These are phyloP conservation scores for Macroventuria anomochaeta DNA, from an alignment of 2,329 filamentous ascomycete species.

Conservation along the genomic window DNA sequence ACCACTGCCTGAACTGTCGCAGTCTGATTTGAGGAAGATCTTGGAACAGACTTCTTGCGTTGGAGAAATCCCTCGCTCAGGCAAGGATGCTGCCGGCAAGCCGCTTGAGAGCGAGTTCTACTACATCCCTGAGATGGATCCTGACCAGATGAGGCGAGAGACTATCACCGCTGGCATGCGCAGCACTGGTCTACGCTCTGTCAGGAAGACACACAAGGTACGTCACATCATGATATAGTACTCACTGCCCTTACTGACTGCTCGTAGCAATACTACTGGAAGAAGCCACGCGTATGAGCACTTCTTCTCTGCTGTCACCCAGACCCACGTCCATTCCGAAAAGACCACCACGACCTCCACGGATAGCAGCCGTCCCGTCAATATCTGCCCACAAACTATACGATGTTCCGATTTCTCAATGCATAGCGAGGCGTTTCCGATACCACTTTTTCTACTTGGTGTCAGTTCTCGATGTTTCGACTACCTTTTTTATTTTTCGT, in stretches of 20 bases:
- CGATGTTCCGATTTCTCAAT: constrained; percentile 25
- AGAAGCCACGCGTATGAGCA: constrained; percentile 59
- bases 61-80: constrained; percentile 85
- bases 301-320: background rate
- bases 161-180: constrained; percentile 85
- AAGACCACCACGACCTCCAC: background rate
- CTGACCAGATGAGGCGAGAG: constrained; percentile 76
- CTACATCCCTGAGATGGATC: constrained; percentile 87
- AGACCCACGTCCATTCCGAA: background rate
- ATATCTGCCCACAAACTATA: constrained; percentile 7
- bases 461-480: constrained; percentile 18
- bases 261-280: constrained; percentile 73
- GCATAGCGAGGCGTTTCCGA: constrained; percentile 50
- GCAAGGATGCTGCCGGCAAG: constrained; percentile 96
- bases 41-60: constrained; percentile 79
- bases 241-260: constrained; percentile 17
- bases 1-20: constrained; percentile 37
- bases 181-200: constrained; percentile 87
- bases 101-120: constrained; percentile 95
- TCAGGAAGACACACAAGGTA: constrained; percentile 98
- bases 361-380: background rate
- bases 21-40: constrained; percentile 68
- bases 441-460: constrained; percentile 35
- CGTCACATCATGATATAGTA: constrained; percentile 28
- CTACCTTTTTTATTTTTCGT: background rate